Evolutionary conservation across 2,329 filamentous ascomycete species (phyloP), one percentile per base, ranked within the genome.

Genomic region (Aspergillus japonicus): DNA sequence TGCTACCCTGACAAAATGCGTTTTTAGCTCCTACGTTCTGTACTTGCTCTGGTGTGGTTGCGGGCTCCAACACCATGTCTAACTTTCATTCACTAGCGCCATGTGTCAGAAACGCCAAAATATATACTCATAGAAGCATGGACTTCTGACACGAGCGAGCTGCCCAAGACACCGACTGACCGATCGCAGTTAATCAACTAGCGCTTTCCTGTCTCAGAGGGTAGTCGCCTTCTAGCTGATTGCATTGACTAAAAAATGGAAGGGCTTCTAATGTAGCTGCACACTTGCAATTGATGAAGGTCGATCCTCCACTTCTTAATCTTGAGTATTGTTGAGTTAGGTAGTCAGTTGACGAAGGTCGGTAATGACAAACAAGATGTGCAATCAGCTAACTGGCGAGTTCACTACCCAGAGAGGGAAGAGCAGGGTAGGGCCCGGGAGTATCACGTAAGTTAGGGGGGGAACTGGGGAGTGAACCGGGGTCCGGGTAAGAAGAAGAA

Each of bases 201-300:
- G 33, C 14, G 12, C 33, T 35, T 4, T 16, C 33, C 14, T 35
- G 33, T 35, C 33, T 35, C 33, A 35, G 12, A 35, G 4, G 33
- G 33, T 11, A 35, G 33, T 12, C 33, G 4, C 5, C 33, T 16
- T 35, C 14, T 16, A 35, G 50, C 44, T n/a, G 16, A 31, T 49
- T 58, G 56, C 56, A 58, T 21, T 35, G n/a, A 48, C 33, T 49
- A 39, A 24, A 54, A 54, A 49, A 29, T 39, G 50, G 29, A 58
- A 58, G 26, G 51, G 54, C 39, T 24, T 47, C 47, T 54, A 35
- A 58, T 23, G 56, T 24, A 54, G 47, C 14, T 49, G 50, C 21
- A 21, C 44, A 55, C n/a, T 55, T 55, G 21, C 42, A 44, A 55
- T 48, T 47, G 33, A 49, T 53, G n/a, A 39, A 23, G 23, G 42